Evolutionary conservation across 1,284 basidiomycete species (phyloP), one percentile per base, ranked within the genome.

Genomic region (Fomitiporia mediterranea): DNA sequence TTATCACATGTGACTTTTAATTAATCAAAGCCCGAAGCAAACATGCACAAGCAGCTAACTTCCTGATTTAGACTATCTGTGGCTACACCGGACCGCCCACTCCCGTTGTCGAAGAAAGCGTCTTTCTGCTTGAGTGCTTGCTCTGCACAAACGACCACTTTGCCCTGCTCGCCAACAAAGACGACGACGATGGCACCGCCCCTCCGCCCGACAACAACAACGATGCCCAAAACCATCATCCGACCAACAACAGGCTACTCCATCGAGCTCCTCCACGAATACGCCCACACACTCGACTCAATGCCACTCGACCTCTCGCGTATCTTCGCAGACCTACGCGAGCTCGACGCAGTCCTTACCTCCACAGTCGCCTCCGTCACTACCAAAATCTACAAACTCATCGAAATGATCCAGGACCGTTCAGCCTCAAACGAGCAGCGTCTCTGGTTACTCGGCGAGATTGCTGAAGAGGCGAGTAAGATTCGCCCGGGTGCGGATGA

Each of bases 401-500:
- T 86, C 34, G 70, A 75, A 60, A 84, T 91, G 79, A 84, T 96
- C 66, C 85, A 93, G 67, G 78, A 86, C 64, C 79, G 83, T 53
- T 68, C 72, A 1, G 76, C 79, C 39, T 75, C 83, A 5, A 90
- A 91, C 60, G 85, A 89, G 58, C 83, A 93, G 63, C 83, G 94
- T 38, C 84, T 98, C 52, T 83, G 86, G 73, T 83, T 95, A 28
- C 82, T 99, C 59, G 82, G 86, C 59, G 92, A 97, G 69, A 94
- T 98, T 65, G 93, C 94, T 8, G 94, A 98, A 60, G 95, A 98
- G 70, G 93, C 94, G 0, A 76, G 82, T 39, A 82, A 90, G 48
- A 91, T 98, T 74, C 94, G 94, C 70, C 83, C 95, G 58, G 97
- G 97, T 38, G 93, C 91, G 43, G 97, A 99, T 70, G 96, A 99